These are phyloP conservation scores for Anthracocystis walkeri DNA, from an alignment of 1,284 basidiomycete species.

Conservation along the genomic window DNA sequence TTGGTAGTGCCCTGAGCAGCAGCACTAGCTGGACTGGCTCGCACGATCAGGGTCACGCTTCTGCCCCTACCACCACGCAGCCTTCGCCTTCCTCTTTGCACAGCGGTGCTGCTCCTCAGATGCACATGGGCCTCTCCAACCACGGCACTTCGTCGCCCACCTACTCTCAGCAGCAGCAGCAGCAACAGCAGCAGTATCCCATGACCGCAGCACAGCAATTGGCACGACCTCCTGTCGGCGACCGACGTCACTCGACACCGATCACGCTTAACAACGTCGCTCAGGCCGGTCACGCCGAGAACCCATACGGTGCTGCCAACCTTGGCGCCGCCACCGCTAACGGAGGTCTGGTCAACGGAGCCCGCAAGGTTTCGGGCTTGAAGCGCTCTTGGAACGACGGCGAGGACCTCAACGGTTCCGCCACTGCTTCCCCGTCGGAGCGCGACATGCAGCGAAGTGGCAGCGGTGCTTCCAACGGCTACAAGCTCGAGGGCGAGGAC, in stretches of 20 bases:
- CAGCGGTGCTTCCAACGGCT: conserved; percentile 41
- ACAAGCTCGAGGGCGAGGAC: conserved; percentile 52
- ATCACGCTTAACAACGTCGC: conserved; percentile 45
- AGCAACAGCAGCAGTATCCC: conserved; percentile 44
- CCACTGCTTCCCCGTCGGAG: conserved; percentile 43
- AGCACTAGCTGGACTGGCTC: conserved; percentile 51
- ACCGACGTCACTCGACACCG: conserved; percentile 50
- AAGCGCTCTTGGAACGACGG: conserved; percentile 54
- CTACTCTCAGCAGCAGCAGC: conserved; percentile 35
- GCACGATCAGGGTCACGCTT: conserved; percentile 50
- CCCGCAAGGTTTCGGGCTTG: conserved; percentile 51
- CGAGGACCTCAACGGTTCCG: conserved; percentile 47
- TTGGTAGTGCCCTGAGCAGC: conserved; percentile 44
- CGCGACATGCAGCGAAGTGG: conserved; percentile 55
- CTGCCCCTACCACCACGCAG: conserved; percentile 52
- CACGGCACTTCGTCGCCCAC: conserved; percentile 53
- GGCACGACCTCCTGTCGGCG: conserved; percentile 34
- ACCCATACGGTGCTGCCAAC: conserved; percentile 45
- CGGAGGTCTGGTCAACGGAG: conserved; percentile 38
- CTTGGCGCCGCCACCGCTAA: conserved; percentile 31
- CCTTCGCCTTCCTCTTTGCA: conserved; percentile 50
- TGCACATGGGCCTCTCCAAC: conserved; percentile 51
- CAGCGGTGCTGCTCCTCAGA: conserved; percentile 41
- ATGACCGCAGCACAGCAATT: conserved; percentile 48
- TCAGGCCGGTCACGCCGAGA: conserved; percentile 36